Evolutionary conservation across 441 rosid genomes (phyloP).

Genomic region (Euphorbia schlechtendalii): DNA sequence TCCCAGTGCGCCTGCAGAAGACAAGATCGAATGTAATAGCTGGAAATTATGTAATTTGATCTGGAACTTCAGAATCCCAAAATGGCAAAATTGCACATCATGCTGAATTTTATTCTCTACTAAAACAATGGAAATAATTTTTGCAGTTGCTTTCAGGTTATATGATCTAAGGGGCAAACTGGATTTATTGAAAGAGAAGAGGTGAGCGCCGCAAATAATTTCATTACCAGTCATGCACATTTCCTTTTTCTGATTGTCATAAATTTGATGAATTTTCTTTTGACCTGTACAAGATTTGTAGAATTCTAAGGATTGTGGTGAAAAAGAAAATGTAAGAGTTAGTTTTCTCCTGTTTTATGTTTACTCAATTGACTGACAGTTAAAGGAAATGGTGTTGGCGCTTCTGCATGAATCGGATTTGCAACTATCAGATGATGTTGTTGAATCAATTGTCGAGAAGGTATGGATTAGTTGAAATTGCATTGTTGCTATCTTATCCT

Average conservation of each 20-base stretch:
- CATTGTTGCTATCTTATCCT: too few relatives aligned
- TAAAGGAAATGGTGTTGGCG: slow-evolving; percentile 87
- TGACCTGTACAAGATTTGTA: too few relatives aligned
- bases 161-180: slow-evolving; percentile 76
- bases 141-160: slow-evolving; percentile 77
- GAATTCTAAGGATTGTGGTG: too few relatives aligned
- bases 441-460: slow-evolving; percentile 68
- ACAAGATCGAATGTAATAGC: slow-evolving; percentile 63
- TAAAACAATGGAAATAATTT: slow-evolving; percentile 10
- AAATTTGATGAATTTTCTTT: background rate
- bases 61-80: background rate
- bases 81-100: background rate
- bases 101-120: slow-evolving; percentile 3
- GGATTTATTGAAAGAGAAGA: slow-evolving; percentile 86
- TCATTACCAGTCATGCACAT: background rate
- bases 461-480: too few relatives aligned
- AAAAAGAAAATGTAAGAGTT: too few relatives aligned
- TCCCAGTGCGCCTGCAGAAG: slow-evolving; percentile 55
- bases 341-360: too few relatives aligned
- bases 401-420: slow-evolving; percentile 84
- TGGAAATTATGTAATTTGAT: too few relatives aligned
- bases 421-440: slow-evolving; percentile 49
- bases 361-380: too few relatives aligned
- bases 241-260: background rate
- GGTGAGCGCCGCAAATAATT: slow-evolving; percentile 35